Evolutionary conservation across 331 rosid genomes (phyloP).

Genomic region (Malus hybrid): DNA sequence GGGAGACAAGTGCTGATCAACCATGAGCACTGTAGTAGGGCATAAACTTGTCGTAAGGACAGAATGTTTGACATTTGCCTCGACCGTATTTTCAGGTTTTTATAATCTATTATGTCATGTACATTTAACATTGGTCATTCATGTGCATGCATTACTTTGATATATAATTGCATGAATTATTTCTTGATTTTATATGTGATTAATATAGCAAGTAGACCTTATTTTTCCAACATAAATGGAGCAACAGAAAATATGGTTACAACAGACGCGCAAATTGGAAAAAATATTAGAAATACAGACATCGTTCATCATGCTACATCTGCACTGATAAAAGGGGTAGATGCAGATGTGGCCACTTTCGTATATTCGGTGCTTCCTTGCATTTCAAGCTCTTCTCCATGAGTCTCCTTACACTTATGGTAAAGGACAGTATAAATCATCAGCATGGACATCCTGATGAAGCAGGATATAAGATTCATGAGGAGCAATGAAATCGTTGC

Average conservation of each 20-base stretch:
- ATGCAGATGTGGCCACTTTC: background rate
- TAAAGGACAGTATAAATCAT: conserved; percentile 21
- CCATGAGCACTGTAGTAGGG: no score
- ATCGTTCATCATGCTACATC: background rate
- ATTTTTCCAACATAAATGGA: background rate
- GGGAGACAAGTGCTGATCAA: no score
- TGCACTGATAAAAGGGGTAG: background rate
- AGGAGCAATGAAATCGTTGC: background rate
- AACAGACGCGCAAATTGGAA: background rate
- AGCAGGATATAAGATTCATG: background rate
- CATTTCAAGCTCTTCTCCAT: conserved; percentile 22
- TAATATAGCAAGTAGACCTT: no score
- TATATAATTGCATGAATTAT: no score
- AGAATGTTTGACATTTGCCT: no score
- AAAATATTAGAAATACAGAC: background rate
- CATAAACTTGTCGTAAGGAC: no score
- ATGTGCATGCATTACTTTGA: background rate
- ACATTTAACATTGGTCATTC: no score
- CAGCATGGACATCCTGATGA: background rate
- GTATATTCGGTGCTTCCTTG: background rate
- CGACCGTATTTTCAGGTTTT: no score
- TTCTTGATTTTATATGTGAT: no score
- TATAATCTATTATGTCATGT: no score
- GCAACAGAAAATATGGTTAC: background rate
- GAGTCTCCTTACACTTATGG: conserved; percentile 10